phyloP scores from a whole-genome alignment of 352 stramenopile genomes.

The Peronosclerospora sorghi region DNA sequence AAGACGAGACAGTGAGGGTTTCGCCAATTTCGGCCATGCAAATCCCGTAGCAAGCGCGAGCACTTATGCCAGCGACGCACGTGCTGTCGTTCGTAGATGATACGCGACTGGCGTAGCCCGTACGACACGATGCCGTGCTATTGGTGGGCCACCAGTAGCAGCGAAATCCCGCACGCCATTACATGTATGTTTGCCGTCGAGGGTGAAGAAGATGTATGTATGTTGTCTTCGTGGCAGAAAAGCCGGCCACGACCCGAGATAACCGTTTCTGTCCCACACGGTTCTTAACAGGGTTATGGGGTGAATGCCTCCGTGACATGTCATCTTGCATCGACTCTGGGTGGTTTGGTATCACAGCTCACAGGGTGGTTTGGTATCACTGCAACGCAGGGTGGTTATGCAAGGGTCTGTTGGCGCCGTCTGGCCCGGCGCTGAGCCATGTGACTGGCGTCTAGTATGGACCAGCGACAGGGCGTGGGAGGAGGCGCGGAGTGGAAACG shows the following conservation, averaged over 20 bases:
- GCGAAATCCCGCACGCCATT: conserved; percentile 8
- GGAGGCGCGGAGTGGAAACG: conserved; percentile 7
- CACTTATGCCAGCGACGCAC: conserved; percentile 20
- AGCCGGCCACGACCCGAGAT: conserved; percentile 4
- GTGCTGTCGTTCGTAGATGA: conserved; percentile 21
- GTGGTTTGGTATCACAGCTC: too few species aligned
- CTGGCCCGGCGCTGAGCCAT: conserved; percentile 1
- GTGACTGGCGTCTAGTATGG: conserved; percentile 4
- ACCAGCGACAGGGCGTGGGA: conserved; percentile 6
- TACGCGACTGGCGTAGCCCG: conserved; percentile 19
- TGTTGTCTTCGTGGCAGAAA: conserved; percentile 12
- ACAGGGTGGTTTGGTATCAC: conserved; percentile 3
- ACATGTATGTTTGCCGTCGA: neutral
- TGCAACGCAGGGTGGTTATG: neutral
- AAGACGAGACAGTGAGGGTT: conserved; percentile 10
- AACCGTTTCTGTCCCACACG: conserved; percentile 5
- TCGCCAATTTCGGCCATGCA: conserved; percentile 21
- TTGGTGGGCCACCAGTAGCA: neutral
- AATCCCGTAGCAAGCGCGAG: conserved; percentile 11
- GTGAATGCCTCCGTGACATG: neutral
- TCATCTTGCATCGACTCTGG: neutral
- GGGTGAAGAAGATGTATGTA: neutral
- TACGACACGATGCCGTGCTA: conserved; percentile 13
- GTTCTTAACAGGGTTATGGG: neutral
- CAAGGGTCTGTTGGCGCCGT: conserved; percentile 1